Evolutionary conservation across 176 grass and related monocot species (phyloP), one percentile per base, ranked within the genome.

Genomic region (Musa schizocarpa): DNA sequence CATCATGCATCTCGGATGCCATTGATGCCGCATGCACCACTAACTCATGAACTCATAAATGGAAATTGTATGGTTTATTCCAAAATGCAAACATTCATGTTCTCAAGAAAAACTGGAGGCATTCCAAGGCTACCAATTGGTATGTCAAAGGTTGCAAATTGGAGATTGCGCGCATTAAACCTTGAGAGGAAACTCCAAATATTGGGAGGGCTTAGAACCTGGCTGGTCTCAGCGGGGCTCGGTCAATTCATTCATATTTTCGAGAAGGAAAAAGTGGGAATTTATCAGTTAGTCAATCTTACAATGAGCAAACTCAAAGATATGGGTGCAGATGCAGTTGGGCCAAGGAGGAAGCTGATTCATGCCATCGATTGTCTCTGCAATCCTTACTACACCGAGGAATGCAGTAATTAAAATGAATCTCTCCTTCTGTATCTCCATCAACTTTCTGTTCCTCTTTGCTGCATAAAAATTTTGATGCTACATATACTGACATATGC

Each of bases 311-410:
- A 74, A 58, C 82, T 84, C 62, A 84, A 79, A 68, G 75, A 74
- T 16, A 79, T 84, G 74, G 82, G 82, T 68, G 82, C 77, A 13
- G 56, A 73, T 72, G 68, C 75, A 49, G 82, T 84, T 77, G 82
- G 82, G 6, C 82, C 76, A 13, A 77, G 82, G 53, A 77, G 82
- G 55, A 84, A 84, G 69, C 68, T 84, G 12, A 78, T 85, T 65
- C 53, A 85, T 80, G 62, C 77, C 67, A 75, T 85, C 22, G 52
- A 81, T 13, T 19, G 26, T 66, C 77, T 76, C 50, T 80, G 77
- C 68, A 54, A 71, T 19, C 64, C 71, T 69, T 59, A 14, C 21
- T 71, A 72, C 34, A 76, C 76, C 14, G 43, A 63, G 22, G 65
- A 12, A 12, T 71, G 48, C 34, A 49, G 48, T 21, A n/a, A 70